Evolutionary conservation across 768 basidiomycete species (phyloP).

Genomic region (Rubroboletus pulcherrimus): DNA sequence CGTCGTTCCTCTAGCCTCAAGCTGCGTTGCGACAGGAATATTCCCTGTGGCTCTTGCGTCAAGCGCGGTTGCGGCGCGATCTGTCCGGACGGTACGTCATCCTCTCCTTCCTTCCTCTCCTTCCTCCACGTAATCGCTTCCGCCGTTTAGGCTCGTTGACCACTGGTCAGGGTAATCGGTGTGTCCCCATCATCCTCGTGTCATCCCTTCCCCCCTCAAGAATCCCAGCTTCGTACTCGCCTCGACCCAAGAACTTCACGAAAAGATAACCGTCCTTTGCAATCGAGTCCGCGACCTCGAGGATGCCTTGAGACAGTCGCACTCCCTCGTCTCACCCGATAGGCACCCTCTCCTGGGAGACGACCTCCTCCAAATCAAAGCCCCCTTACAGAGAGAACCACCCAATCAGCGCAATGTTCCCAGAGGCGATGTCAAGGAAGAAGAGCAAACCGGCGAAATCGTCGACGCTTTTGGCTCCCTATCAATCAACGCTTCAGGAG

Average conservation of each 20-base stretch:
- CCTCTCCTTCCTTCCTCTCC: conserved; percentile 7
- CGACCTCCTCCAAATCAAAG: conserved; percentile 71
- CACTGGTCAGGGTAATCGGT: conserved; percentile 82
- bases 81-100: conserved; percentile 66
- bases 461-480: conserved; percentile 79
- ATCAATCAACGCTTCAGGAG: conserved; percentile 68
- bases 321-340: conserved; percentile 55
- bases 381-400: conserved; percentile 69
- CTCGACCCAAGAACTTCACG: conserved; percentile 76
- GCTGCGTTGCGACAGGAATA: conserved; percentile 60
- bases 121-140: conserved; percentile 17
- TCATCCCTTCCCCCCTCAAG: neutral
- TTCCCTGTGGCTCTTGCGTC: conserved; percentile 77
- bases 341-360: conserved; percentile 66
- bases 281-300: conserved; percentile 75
- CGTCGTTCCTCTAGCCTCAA: conserved; percentile 21
- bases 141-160: conserved; percentile 61
- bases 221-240: conserved; percentile 66
- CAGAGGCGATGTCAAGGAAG: conserved; percentile 48
- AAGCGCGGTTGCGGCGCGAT: conserved; percentile 80
- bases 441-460: conserved; percentile 61
- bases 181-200: conserved; percentile 9
- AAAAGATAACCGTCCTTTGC: conserved; percentile 73
- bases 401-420: conserved; percentile 38
- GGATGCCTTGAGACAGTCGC: conserved; percentile 60